Base-by-base conservation (phyloP, 2,329 filamentous ascomycete species). In the Colletotrichum orbiculare region DNA sequence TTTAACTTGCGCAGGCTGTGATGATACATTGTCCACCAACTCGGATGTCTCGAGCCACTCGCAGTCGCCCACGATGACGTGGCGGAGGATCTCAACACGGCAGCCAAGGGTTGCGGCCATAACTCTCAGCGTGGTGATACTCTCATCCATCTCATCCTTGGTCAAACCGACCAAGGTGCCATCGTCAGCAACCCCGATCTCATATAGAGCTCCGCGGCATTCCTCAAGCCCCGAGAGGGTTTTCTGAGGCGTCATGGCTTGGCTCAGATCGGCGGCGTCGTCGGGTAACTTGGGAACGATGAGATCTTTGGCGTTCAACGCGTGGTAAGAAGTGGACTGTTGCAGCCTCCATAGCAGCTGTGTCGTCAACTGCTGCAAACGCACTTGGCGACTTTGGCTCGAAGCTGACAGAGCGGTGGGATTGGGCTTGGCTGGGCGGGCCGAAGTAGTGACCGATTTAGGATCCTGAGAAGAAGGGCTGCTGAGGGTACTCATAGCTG, bases 81-180 rank as follows among this genome's bases (percentile, higher is more conserved):
- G 91, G 13, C 94, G 90, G 35, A 94, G 81, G 25, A 98, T 86
- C 70, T 95, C 89, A 6, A 97, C 91, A 56, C 87, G 87, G 72
- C 96, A 98, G 6, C 96, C 95, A 53, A 99, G 80, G 74, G 93
- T 97, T 10, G 93, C 91, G 42, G 96, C 95, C 95, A 99, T 99
- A 54, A 92, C 89, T 66, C 89, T 88, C 42, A 99, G 79, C 62
- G 94, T 97, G 46, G 86, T 86, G 66, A 98, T 83, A 74, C 94
- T 97, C 77, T 98, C 95, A 67, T 95, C 88, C 84, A 99, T 87
- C 77, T 99, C 96, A 73, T 97, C 94, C 69, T 92, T 89, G 2
- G 93, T 92, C 50, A 99, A 82, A 0, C 96, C 96, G 46, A 97
- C 88, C 63, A 99, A 89, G 0, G 91, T 93, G 8, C 96, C 96